phyloP scores from a whole-genome alignment of 306 rosid species.

The Hylodesmum podocarpum region DNA sequence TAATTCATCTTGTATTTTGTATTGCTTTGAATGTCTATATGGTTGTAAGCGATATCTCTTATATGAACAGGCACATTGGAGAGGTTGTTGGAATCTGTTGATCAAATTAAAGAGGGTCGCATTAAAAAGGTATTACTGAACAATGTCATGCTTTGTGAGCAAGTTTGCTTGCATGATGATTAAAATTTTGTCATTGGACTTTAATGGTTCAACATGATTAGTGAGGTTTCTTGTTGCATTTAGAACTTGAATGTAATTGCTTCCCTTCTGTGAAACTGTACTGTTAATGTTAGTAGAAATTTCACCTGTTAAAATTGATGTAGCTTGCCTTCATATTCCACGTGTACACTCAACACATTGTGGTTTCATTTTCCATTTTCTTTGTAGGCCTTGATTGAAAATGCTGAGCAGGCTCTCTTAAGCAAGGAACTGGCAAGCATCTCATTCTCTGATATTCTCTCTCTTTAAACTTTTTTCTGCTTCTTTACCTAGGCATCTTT shows the following conservation, averaged over 20 bases:
- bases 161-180: not conserved
- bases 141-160: not conserved
- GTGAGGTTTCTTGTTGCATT: slow-evolving; percentile 20
- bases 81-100: slow-evolving; percentile 72
- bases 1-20: slow-evolving; percentile 18
- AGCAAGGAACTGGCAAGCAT: slow-evolving; percentile 92
- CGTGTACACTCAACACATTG: not conserved
- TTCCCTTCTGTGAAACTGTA: not conserved
- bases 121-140: slow-evolving; percentile 63
- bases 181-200: slow-evolving; percentile 11
- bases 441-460: slow-evolving; percentile 15
- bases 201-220: slow-evolving; percentile 19
- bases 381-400: slow-evolving; percentile 70
- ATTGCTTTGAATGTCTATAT: not conserved
- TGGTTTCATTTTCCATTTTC: slow-evolving; percentile 25
- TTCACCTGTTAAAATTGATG: slow-evolving; percentile 8
- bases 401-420: slow-evolving; percentile 82
- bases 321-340: slow-evolving; percentile 4
- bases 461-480: not conserved
- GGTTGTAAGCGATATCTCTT: slow-evolving; percentile 25
- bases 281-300: not conserved
- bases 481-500: not conserved
- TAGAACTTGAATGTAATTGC: slow-evolving; percentile 11
- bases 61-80: slow-evolving; percentile 69
- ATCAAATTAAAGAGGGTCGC: slow-evolving; percentile 81